phyloP scores from a whole-genome alignment of 768 basidiomycete species.

The Phaeotremella fagi region DNA sequence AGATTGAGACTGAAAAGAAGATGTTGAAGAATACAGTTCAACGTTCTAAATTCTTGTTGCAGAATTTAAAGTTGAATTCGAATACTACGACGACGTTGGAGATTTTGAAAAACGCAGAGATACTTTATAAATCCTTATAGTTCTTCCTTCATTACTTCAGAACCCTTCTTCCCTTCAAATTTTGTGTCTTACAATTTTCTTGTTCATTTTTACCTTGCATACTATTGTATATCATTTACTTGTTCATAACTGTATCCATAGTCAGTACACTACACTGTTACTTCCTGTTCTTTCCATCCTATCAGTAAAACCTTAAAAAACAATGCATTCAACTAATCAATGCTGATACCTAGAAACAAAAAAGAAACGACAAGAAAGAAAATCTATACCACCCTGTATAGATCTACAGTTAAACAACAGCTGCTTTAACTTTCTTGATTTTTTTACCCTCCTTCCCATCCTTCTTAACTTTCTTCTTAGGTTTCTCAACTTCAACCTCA shows the following conservation, averaged over 20 bases:
- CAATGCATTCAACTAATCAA: too few relatives aligned
- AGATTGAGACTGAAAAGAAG: slow-evolving; percentile 51
- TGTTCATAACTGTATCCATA: too few relatives aligned
- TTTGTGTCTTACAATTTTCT: too few relatives aligned
- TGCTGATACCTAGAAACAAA: too few relatives aligned
- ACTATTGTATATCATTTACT: not conserved
- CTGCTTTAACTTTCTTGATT: slow-evolving; percentile 33
- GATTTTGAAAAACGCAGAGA: slow-evolving; percentile 8
- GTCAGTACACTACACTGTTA: too few relatives aligned
- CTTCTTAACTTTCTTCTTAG: slow-evolving; percentile 9
- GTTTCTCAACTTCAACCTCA: not conserved
- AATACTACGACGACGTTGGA: not conserved
- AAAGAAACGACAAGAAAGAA: too few relatives aligned
- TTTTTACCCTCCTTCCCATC: slow-evolving; percentile 28
- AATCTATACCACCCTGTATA: too few relatives aligned
- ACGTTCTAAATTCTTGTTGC: slow-evolving; percentile 9
- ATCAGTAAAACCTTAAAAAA: too few relatives aligned
- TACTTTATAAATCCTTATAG: slow-evolving; percentile 12
- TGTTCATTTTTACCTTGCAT: not conserved
- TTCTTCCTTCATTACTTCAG: not conserved
- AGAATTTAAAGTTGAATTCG: not conserved
- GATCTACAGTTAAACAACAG: too few relatives aligned
- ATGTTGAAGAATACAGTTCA: slow-evolving; percentile 14
- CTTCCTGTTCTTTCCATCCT: too few relatives aligned
- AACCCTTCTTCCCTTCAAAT: not conserved